Evolutionary conservation across 371 early-diverging fungal species (phyloP).

Genomic region (Apophysomyces variabilis): DNA sequence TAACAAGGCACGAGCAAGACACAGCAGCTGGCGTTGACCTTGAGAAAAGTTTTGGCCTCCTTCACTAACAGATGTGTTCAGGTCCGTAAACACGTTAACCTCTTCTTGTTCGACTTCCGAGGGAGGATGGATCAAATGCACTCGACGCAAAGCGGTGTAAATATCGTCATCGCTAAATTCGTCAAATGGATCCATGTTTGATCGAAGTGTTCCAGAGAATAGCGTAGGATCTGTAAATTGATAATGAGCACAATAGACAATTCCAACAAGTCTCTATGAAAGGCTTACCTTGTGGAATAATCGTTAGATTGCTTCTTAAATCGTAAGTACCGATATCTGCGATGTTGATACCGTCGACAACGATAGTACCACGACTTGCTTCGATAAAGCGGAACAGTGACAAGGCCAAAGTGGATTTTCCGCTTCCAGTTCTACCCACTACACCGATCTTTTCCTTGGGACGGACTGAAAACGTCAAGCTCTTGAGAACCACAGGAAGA

Average conservation of each 20-base stretch:
- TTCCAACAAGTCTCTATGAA: background rate
- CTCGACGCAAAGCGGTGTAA: constrained; percentile 63
- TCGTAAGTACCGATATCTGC: constrained; percentile 65
- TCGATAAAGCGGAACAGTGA: constrained; percentile 77
- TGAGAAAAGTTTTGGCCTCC: constrained; percentile 73
- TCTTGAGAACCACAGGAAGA: constrained; percentile 58
- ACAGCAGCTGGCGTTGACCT: constrained; percentile 83
- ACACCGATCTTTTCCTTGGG: constrained; percentile 61
- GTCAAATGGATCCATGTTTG: constrained; percentile 68
- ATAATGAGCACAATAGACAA: background rate
- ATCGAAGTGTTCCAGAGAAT: constrained; percentile 65
- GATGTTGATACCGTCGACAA: constrained; percentile 78
- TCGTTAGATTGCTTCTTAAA: constrained; percentile 66
- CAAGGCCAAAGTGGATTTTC: constrained; percentile 75
- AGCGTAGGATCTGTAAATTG: constrained; percentile 53
- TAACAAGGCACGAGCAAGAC: constrained; percentile 76
- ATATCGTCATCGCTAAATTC: constrained; percentile 60
- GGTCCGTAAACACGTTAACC: constrained; percentile 18
- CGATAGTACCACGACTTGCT: constrained; percentile 63
- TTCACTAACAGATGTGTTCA: constrained; percentile 59
- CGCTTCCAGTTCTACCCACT: constrained; percentile 70
- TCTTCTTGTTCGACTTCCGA: background rate
- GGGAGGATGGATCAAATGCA: constrained; percentile 39
- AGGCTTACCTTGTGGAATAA: constrained; percentile 65
- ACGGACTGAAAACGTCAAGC: constrained; percentile 49